Evolutionary conservation across 345 rosid genomes (phyloP), one percentile per base, ranked within the genome.

Genomic region (Arabis hirsuta): DNA sequence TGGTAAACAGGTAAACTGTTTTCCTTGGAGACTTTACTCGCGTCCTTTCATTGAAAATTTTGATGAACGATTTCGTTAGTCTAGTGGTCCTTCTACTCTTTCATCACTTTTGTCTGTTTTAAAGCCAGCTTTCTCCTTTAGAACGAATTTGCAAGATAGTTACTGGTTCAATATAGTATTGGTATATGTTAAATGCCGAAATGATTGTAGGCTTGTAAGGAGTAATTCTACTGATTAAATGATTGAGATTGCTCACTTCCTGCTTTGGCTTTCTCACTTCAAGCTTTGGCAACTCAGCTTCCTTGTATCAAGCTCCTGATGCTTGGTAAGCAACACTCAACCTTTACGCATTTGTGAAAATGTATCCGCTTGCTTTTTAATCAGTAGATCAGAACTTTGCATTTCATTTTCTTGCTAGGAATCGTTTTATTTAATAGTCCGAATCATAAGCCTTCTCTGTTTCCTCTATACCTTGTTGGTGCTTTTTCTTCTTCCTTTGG

Each of bases 221-320:
- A 22, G 13, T 60, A 24, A 43, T 41, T 39, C 12, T 41, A 7
- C 48, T 59, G 64, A 26, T 22, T 24, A 41, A 41, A 41, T 60
- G 50, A 10, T 20, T 50, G 13, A 12, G 19, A 27, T 54, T 54
- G 7, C 97, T 91, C 22, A 65, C 82, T 4, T 94, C 97, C 45
- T 94, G 97, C 83, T 94, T 91, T 22, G 22, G 22, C 22, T 22
- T 22, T 22, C 22, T 22, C 22, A 22, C 22, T 22, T 22, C 22
- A 22, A 22, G 22, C 22, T 22, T 22, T 70, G 98, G 98, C 32
- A 68, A 64, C 76, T 84, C 96, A 16, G 91, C 98, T 60, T 82
- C 96, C 31, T 57, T 77, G 41, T 94, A 91, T 74, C 97, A 94
- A 80, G 84, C 94, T 47, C 97, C 98, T 22, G 97, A 88, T 57